Conservation (phyloP, 805 yeast species). For the Teunomyces panamensis region DNA sequence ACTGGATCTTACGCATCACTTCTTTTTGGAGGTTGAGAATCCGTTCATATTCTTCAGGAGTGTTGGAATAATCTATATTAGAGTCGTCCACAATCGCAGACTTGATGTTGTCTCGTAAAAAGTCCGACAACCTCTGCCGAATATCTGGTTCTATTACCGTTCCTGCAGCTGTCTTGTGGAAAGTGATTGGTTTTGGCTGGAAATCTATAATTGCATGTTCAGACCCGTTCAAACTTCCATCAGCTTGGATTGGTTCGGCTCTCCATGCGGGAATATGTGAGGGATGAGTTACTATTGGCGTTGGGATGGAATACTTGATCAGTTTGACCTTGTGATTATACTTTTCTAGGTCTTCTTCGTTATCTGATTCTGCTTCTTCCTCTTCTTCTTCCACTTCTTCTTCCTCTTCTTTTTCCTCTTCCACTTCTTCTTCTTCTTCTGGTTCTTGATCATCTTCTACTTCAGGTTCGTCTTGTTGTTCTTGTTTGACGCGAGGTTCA, state of each 20-base stretch:
- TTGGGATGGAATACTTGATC: constrained; percentile 31
- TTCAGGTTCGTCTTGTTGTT: background rate
- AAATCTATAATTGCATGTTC: constrained; percentile 23
- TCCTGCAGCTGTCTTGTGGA: constrained; percentile 14
- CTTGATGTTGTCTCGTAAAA: constrained; percentile 26
- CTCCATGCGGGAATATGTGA: constrained; percentile 44
- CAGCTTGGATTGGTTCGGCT: constrained; percentile 23
- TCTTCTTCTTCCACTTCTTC: background rate
- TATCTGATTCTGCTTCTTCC: constrained; percentile 4
- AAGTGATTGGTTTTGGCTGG: constrained; percentile 25
- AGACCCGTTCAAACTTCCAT: constrained; percentile 12
- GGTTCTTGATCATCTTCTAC: background rate
- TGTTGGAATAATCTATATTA: constrained; percentile 26
- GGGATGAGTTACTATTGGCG: constrained; percentile 40
- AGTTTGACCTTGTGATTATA: constrained; percentile 25
- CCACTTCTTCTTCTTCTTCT: background rate
- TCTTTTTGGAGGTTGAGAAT: constrained; percentile 52
- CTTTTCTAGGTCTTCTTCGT: constrained; percentile 6
- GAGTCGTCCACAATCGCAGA: constrained; percentile 39
- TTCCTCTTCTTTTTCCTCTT: background rate
- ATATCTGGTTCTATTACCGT: constrained; percentile 24
- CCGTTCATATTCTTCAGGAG: constrained; percentile 57
- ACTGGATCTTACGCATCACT: constrained; percentile 46
- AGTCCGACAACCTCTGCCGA: constrained; percentile 22
- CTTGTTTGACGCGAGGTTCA: background rate